A percentile compares a stretch with the other conserved stretches of the same genome.
These are phyloP conservation scores for Trichosporon sp. DNA, from an alignment of 1,284 basidiomycete species.

Conservation along the genomic window DNA sequence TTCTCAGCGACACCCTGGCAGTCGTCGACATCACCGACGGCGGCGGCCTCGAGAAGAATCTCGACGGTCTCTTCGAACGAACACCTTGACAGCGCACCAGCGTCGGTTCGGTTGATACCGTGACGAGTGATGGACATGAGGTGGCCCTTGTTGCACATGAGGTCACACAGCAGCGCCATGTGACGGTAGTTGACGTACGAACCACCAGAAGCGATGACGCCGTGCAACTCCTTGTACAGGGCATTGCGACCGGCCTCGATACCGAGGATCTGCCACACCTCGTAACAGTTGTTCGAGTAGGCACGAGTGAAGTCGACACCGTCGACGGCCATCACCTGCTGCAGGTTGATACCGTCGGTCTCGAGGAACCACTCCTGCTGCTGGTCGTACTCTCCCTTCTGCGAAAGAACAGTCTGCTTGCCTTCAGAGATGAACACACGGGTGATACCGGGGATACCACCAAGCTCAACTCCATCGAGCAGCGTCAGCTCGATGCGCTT, in stretches of 20 bases:
- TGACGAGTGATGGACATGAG: constrained; percentile 99
- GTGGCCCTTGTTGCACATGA: constrained; percentile 95
- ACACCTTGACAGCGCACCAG: constrained; percentile 94
- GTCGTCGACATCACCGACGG: constrained; percentile 96
- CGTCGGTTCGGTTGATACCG: constrained; percentile 97
- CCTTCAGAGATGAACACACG: constrained; percentile 94
- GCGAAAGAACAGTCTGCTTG: constrained; percentile 69
- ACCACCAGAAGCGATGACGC: constrained; percentile 98
- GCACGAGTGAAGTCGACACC: constrained; percentile 91
- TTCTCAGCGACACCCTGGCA: constrained; percentile 98
- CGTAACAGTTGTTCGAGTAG: constrained; percentile 95
- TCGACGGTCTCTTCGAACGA: constrained; percentile 99
- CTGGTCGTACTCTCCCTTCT: constrained; percentile 62
- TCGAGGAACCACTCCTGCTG: constrained; percentile 93
- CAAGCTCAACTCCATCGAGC: constrained; percentile 91
- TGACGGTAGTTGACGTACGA: constrained; percentile 99
- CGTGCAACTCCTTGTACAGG: constrained; percentile 87
- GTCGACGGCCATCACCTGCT: constrained; percentile 90
- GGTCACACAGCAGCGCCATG: constrained; percentile 88
- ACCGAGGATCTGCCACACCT: constrained; percentile 94
- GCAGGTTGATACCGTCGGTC: constrained; percentile 94
- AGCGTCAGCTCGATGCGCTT: constrained; percentile 95
- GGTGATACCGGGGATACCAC: constrained; percentile 83
- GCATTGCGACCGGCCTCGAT: constrained; percentile 96
- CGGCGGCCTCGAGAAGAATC: constrained; percentile 97